Evolutionary conservation across 495 filamentous ascomycete species (phyloP).

Genomic region (Lentithecium fluviatile): DNA sequence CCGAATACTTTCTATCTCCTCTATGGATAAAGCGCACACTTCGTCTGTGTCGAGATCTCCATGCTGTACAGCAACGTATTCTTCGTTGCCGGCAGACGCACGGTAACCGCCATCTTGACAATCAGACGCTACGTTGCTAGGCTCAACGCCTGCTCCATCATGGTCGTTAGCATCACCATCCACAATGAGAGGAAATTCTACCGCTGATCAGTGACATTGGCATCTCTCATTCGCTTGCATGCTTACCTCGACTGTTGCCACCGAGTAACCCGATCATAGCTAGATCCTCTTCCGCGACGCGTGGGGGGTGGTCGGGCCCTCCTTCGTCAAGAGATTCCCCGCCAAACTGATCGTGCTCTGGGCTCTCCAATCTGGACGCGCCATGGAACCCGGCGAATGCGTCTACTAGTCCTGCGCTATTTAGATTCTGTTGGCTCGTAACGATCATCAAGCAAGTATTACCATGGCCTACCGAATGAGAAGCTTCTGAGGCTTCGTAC

Average conservation of each 20-base stretch:
- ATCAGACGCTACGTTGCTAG: conserved; percentile 7
- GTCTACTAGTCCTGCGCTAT: conserved; percentile 8
- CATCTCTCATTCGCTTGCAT: neutral
- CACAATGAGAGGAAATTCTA: conserved; percentile 25
- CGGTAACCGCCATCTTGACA: conserved; percentile 5
- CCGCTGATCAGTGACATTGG: conserved; percentile 14
- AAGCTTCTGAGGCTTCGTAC: conserved; percentile 1
- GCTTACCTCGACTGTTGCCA: conserved; percentile 19
- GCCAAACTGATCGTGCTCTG: conserved; percentile 16
- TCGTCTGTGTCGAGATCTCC: too few relatives aligned
- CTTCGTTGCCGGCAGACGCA: conserved; percentile 3
- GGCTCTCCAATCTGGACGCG: conserved; percentile 3
- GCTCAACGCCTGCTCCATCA: neutral
- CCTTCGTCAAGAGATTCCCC: conserved; percentile 6
- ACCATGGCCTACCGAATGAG: conserved; percentile 13
- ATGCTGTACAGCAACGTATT: neutral
- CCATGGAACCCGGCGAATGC: conserved; percentile 1
- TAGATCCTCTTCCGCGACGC: conserved; percentile 8
- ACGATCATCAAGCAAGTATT: conserved; percentile 3
- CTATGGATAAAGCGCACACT: too few relatives aligned
- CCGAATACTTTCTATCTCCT: neutral
- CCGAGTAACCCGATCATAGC: conserved; percentile 17
- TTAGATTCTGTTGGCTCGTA: too few relatives aligned
- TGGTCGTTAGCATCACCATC: conserved; percentile 5
- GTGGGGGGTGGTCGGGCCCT: conserved; percentile 10